Conservation (phyloP, 164 flowering plant genomes). For the Vitis labrusca region DNA sequence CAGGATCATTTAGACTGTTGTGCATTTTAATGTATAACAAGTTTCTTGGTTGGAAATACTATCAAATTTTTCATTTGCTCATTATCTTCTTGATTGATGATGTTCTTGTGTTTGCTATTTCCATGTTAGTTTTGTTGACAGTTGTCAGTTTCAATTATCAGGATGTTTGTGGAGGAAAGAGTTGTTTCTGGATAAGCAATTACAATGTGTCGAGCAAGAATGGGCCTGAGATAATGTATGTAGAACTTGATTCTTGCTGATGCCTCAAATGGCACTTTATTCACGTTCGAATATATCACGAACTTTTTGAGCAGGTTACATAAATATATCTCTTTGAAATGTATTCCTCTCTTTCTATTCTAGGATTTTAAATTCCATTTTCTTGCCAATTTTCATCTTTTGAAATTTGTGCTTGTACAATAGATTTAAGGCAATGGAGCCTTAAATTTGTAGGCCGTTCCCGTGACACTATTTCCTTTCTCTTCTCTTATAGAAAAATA, state of each 20-base stretch:
- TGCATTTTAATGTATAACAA: no score
- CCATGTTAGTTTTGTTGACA: conserved; percentile 6
- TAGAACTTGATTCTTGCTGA: conserved; percentile 6
- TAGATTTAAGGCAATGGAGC: no score
- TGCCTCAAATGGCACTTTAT: background rate
- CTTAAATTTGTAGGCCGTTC: no score
- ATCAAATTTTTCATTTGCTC: background rate
- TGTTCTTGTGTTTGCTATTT: background rate
- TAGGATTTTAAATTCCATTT: no score
- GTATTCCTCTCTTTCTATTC: background rate
- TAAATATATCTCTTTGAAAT: background rate
- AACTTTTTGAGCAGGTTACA: background rate
- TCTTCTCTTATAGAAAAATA: no score
- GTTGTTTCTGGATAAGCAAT: conserved; percentile 78
- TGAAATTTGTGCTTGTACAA: background rate
- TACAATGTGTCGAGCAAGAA: conserved; percentile 37
- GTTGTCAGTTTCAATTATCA: conserved; percentile 28
- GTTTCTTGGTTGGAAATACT: no score
- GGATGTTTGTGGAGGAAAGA: conserved; percentile 75
- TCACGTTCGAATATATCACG: background rate
- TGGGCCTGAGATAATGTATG: conserved; percentile 75
- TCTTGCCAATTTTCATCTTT: background rate
- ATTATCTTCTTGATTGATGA: background rate
- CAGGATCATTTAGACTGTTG: no score
- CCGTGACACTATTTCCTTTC: no score